A percentile compares a stretch with the other conserved stretches of the same genome.
These are phyloP conservation scores for Colletotrichum tofieldiae DNA, from an alignment of 2,329 filamentous ascomycete genomes.

Conservation along the genomic window DNA sequence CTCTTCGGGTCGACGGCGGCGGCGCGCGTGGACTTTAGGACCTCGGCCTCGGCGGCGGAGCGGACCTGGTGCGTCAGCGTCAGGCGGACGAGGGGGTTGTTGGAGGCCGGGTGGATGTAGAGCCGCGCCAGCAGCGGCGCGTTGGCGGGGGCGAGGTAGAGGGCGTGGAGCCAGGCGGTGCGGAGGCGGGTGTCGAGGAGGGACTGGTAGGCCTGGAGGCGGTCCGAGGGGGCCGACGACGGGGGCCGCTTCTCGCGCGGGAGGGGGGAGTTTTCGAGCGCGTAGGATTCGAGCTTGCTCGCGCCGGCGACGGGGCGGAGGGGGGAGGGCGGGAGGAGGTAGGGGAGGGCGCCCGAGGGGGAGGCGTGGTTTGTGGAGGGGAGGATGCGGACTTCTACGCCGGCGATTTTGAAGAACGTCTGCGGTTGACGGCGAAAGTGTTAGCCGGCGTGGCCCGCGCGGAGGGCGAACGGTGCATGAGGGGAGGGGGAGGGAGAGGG, in stretches of 20 bases:
- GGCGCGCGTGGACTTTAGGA: slow-evolving; percentile 73
- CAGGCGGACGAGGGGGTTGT: slow-evolving; percentile 73
- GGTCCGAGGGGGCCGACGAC: slow-evolving; percentile 53
- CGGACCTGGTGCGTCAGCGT: slow-evolving; percentile 78
- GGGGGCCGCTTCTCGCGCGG: slow-evolving; percentile 28
- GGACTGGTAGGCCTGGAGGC: slow-evolving; percentile 83
- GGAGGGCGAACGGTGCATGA: background rate
- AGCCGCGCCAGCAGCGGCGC: slow-evolving; percentile 77
- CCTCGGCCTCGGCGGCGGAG: slow-evolving; percentile 80
- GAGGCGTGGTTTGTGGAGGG: slow-evolving; percentile 95
- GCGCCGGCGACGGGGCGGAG: slow-evolving; percentile 69
- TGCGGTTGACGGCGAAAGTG: slow-evolving; percentile 53
- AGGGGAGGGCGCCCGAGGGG: slow-evolving; percentile 89
- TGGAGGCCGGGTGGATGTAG: slow-evolving; percentile 78
- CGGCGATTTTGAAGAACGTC: slow-evolving; percentile 87
- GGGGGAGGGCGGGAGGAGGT: slow-evolving; percentile 75
- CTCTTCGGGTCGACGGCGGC: slow-evolving; percentile 50
- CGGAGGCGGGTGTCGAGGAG: slow-evolving; percentile 85
- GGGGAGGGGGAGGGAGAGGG: slow-evolving; percentile 16
- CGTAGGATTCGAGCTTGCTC: slow-evolving; percentile 78
- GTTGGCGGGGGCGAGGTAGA: slow-evolving; percentile 83
- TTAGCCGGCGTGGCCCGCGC: background rate
- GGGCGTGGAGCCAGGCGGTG: slow-evolving; percentile 87
- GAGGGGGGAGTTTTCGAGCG: slow-evolving; percentile 63
- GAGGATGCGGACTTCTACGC: slow-evolving; percentile 76